Evolutionary conservation across 1,139 yeast genomes (phyloP).

Genomic region (Wickerhamomyces sp.): DNA sequence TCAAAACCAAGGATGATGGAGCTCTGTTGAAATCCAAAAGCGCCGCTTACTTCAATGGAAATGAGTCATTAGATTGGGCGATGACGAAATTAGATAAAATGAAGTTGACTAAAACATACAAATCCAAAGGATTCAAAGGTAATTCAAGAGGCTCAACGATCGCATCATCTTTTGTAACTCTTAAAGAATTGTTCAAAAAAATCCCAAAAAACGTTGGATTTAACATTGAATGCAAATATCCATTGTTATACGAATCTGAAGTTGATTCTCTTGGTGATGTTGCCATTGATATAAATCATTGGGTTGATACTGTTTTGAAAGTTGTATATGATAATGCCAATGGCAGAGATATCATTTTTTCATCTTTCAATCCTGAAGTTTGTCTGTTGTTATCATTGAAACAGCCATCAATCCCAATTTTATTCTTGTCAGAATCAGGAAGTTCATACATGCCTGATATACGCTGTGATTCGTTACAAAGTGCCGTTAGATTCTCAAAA

Average conservation of each 20-base stretch:
- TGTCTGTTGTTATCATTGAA: conserved; percentile 82
- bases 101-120: conserved; percentile 85
- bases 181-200: conserved; percentile 77
- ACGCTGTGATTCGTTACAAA: conserved; percentile 83
- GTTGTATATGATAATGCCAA: conserved; percentile 73
- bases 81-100: conserved; percentile 47
- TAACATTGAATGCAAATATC: conserved; percentile 92
- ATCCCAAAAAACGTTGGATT: conserved; percentile 85
- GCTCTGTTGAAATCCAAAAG: conserved; percentile 21
- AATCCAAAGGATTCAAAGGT: conserved; percentile 84
- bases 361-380: conserved; percentile 93
- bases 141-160: conserved; percentile 85
- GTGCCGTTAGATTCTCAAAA: conserved; percentile 86
- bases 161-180: conserved; percentile 88
- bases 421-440: conserved; percentile 88
- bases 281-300: conserved; percentile 78
- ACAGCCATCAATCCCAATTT: conserved; percentile 89
- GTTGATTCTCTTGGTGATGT: conserved; percentile 83
- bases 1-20: conserved; percentile 11
- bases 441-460: conserved; percentile 81
- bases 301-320: conserved; percentile 81
- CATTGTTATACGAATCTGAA: conserved; percentile 93
- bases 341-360: conserved; percentile 84
- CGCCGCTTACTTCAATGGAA: conserved; percentile 17
- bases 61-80: conserved; percentile 4